Base-by-base conservation (phyloP, 345 rosid genomes). In the Garcia nutans region DNA sequence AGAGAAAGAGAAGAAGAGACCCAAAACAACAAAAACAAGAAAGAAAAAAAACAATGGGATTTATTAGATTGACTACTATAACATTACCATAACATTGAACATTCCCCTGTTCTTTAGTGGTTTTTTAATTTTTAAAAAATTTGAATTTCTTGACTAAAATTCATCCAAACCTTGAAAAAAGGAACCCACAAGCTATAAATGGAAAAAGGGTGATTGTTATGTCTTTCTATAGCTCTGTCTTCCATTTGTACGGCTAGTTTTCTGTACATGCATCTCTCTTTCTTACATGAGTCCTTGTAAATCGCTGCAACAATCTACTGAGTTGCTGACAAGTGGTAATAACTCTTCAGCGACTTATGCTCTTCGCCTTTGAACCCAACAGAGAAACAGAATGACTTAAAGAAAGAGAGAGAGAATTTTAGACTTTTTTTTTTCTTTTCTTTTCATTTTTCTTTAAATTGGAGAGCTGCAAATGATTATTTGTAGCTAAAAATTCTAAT, bases 261-360 rank as follows among this genome's bases (percentile, higher is more conserved):
- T 58, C 16, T 16, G 17, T 56, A 33, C 42, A 12, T 42, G 62
- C 8, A 16, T 68, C 2, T 68, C 54, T 28, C 59, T 75, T 28
- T 61, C 74, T 76, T 68, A 72, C 73, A 81, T 23, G 79, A 75
- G 71, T 75, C 85, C 85, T 57, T 70, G 20, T 55, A 49, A 59
- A 50, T 69, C 77, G 82, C 77, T 79, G 70, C 59, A 68, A 26
- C 55, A 78, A 42, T 76, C 73, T 31, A 23, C 68, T 66, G 57
- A 60, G 68, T 54, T 45, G 56, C 54, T 80, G 85, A 82, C 89
- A 82, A 37, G 80, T 79, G 85, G 79, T 81, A 24, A 55, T 62
- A 54, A 79, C 82, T 77, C 65, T 55, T 54, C 73, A 74, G 74
- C 85, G 83, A 83, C 79, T 72, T 79, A 80, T 72, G 75, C 86